Conservation (phyloP, 1,284 basidiomycete genomes). For the Schizopora paradoxa region DNA sequence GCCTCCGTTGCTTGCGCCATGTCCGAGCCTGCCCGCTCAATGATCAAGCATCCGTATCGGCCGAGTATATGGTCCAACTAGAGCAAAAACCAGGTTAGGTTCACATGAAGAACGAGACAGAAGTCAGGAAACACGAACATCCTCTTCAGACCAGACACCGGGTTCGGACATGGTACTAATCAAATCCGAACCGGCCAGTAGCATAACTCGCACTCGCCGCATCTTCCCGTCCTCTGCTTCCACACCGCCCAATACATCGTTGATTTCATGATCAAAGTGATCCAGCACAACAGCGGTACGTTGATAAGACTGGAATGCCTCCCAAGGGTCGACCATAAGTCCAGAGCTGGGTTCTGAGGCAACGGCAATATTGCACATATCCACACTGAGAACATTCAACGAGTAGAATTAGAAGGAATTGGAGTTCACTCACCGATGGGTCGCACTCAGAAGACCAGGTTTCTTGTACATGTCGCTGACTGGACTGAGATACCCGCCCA, state of each 20-base stretch:
- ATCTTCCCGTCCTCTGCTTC: conserved; percentile 59
- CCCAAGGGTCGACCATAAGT: conserved; percentile 97
- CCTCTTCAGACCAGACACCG: conserved; percentile 95
- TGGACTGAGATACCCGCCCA: conserved; percentile 92
- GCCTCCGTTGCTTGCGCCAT: conserved; percentile 78
- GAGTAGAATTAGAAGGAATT: neutral
- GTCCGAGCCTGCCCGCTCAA: conserved; percentile 92
- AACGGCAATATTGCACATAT: conserved; percentile 84
- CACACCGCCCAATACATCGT: conserved; percentile 72
- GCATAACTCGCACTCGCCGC: conserved; percentile 74
- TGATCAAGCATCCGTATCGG: conserved; percentile 90
- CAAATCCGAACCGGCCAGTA: conserved; percentile 94
- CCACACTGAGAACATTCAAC: conserved; percentile 22
- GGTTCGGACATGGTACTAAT: conserved; percentile 98
- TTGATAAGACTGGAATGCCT: conserved; percentile 91
- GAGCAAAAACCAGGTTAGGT: neutral
- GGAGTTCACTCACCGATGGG: conserved; percentile 61
- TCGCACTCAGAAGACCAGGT: conserved; percentile 75
- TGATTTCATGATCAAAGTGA: conserved; percentile 93
- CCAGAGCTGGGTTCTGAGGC: conserved; percentile 68
- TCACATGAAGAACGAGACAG: neutral
- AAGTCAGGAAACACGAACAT: conserved; percentile 51
- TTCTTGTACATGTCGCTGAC: conserved; percentile 94
- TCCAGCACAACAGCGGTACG: conserved; percentile 94
- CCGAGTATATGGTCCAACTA: conserved; percentile 95